These are phyloP conservation scores for Aspergillus campestris DNA, from an alignment of 495 filamentous ascomycete species.

Conservation along the genomic window DNA sequence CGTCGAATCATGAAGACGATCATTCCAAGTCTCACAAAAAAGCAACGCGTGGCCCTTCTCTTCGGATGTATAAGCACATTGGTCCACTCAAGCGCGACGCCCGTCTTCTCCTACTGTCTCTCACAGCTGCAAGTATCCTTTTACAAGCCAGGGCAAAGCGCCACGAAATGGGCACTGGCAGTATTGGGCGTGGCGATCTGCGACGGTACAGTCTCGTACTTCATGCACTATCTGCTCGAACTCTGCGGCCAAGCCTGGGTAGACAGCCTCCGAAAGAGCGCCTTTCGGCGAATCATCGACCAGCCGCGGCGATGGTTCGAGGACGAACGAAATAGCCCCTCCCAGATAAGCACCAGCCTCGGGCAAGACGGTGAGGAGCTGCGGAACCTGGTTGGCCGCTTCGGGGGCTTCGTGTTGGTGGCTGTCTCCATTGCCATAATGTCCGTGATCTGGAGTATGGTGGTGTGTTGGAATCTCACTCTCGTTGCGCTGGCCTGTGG, in stretches of 20 bases:
- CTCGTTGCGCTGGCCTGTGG: slow-evolving; percentile 61
- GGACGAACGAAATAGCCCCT: slow-evolving; percentile 52
- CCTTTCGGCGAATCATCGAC: slow-evolving; percentile 60
- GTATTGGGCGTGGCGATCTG: slow-evolving; percentile 60
- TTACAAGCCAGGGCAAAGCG: slow-evolving; percentile 39
- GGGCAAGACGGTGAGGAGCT: slow-evolving; percentile 85
- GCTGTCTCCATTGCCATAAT: slow-evolving; percentile 54
- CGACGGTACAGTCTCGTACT: slow-evolving; percentile 56
- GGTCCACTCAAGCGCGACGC: slow-evolving; percentile 60
- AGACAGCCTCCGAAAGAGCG: slow-evolving; percentile 57
- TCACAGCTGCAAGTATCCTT: slow-evolving; percentile 65
- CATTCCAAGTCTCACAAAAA: slow-evolving; percentile 53
- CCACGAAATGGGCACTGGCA: slow-evolving; percentile 55
- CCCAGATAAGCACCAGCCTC: slow-evolving; percentile 57
- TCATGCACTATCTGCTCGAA: slow-evolving; percentile 64
- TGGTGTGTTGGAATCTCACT: slow-evolving; percentile 73
- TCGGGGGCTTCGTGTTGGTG: slow-evolving; percentile 60
- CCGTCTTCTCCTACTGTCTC: slow-evolving; percentile 71
- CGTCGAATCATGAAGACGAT: slow-evolving; percentile 60
- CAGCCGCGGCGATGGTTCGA: slow-evolving; percentile 88
- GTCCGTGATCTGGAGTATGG: slow-evolving; percentile 64
- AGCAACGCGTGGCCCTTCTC: slow-evolving; percentile 46
- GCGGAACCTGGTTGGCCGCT: slow-evolving; percentile 70
- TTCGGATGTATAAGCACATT: slow-evolving; percentile 53
- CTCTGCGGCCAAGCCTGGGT: slow-evolving; percentile 70